Percentiles rank a stretch among this genome's conserved stretches.
Evolutionary conservation across 1,284 basidiomycete species (phyloP).

Genomic region (Trichosporon inkin): DNA sequence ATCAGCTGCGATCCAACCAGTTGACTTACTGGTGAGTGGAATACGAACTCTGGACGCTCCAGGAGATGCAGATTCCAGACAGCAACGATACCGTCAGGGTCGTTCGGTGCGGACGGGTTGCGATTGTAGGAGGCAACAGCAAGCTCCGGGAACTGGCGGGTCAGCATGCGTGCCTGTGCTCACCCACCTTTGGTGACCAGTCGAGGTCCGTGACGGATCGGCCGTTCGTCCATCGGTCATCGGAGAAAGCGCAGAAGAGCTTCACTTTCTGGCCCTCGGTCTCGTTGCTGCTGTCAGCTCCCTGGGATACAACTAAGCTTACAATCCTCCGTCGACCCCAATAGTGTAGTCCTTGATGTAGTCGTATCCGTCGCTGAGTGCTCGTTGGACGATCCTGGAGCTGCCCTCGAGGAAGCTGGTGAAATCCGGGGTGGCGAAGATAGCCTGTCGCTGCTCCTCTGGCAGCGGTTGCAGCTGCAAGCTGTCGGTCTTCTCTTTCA

Average conservation of each 20-base stretch:
- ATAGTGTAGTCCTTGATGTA: slow-evolving; percentile 94
- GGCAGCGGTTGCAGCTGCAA: slow-evolving; percentile 61
- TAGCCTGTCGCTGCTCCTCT: slow-evolving; percentile 73
- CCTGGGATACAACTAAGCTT: slow-evolving; percentile 36
- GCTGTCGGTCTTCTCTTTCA: slow-evolving; percentile 70
- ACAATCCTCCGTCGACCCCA: slow-evolving; percentile 69
- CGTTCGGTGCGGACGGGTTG: slow-evolving; percentile 81
- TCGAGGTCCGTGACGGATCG: slow-evolving; percentile 92
- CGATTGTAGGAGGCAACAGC: slow-evolving; percentile 95
- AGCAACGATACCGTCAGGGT: slow-evolving; percentile 92
- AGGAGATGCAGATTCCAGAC: slow-evolving; percentile 96
- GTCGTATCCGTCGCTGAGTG: slow-evolving; percentile 93
- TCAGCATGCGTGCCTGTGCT: not conserved
- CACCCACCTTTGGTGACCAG: slow-evolving; percentile 85
- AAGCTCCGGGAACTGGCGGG: slow-evolving; percentile 81
- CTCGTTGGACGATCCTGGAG: slow-evolving; percentile 91
- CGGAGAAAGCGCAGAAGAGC: slow-evolving; percentile 79
- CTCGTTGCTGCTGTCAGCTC: slow-evolving; percentile 62
- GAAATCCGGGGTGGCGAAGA: slow-evolving; percentile 82
- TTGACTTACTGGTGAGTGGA: slow-evolving; percentile 78
- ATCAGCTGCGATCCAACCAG: not conserved
- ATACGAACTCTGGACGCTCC: slow-evolving; percentile 93
- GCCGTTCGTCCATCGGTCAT: slow-evolving; percentile 82
- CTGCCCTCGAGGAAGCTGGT: slow-evolving; percentile 88
- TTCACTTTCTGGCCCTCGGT: slow-evolving; percentile 83